Evolutionary conservation across 768 basidiomycete species (phyloP), one percentile per base, ranked within the genome.

Genomic region (Amanita molliuscula): DNA sequence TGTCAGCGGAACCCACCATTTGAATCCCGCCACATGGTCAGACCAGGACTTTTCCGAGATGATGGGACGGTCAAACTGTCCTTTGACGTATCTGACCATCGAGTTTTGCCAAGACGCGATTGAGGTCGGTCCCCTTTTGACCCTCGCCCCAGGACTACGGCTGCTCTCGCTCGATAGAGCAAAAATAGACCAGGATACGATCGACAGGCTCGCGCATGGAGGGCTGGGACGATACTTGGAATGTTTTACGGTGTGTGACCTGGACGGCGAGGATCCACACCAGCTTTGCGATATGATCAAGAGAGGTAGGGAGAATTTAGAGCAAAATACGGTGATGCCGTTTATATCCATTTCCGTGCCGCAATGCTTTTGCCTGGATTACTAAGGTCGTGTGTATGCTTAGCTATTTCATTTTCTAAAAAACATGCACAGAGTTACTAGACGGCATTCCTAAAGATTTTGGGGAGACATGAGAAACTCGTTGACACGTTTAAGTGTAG

Each of bases 401-500:
- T n/a, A n/a, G n/a, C n/a, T n/a, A n/a, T n/a, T n/a, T n/a, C n/a
- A n/a, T n/a, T n/a, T n/a, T n/a, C n/a, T n/a, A n/a, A n/a, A n/a
- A n/a, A n/a, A n/a, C n/a, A n/a, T n/a, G n/a, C n/a, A n/a, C n/a
- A n/a, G n/a, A n/a, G n/a, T n/a, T n/a, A n/a, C n/a, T n/a, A n/a
- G n/a, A n/a, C n/a, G 18, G 16, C 13, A 49, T 34, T 26, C 29
- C 41, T 26, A 29, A 50, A 41, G 2, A 6, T 21, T 26, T 34
- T 28, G 11, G 26, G 42, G 48, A 26, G 43, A 31, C 43, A 51
- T 44, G 3, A 51, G 44, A 25, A 18, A 68, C 51, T 67, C 68
- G 36, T 67, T 67, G 35, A 69, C 66, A 7, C 64, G 61, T 54
- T 69, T 67, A 52, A 97, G 71, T 7, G 86, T 89, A 13, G 79